Conservation (phyloP, 2,329 filamentous ascomycete species). For the Fusarium anthophilum region DNA sequence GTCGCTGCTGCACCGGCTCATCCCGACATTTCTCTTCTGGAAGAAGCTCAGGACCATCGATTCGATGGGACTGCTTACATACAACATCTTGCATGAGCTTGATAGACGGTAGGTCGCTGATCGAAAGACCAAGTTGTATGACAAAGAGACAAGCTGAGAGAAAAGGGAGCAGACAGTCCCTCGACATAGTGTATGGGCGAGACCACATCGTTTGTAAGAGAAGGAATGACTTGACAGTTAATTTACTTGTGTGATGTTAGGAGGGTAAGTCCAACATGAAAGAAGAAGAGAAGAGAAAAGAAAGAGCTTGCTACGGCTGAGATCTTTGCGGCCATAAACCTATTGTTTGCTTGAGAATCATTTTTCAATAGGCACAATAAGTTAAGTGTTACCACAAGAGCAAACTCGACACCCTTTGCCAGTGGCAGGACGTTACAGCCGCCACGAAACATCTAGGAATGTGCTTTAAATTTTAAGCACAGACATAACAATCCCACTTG, state of each 20-base stretch:
- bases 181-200: slow-evolving; percentile 22
- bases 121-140: slow-evolving; percentile 39
- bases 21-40: slow-evolving; percentile 31
- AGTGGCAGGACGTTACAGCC: background rate
- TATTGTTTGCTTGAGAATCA: background rate
- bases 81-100: slow-evolving; percentile 41
- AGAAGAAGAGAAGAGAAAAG: background rate
- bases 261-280: background rate
- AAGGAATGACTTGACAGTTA: background rate
- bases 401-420: background rate
- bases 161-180: slow-evolving; percentile 30
- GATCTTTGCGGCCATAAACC: background rate
- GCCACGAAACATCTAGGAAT: background rate
- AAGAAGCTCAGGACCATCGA: slow-evolving; percentile 7
- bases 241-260: background rate
- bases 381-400: background rate
- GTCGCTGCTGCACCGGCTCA: slow-evolving; percentile 32
- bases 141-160: slow-evolving; percentile 36
- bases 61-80: slow-evolving; percentile 25
- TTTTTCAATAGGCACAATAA: slow-evolving; percentile 13
- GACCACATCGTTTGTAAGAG: slow-evolving; percentile 14
- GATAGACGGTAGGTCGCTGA: slow-evolving; percentile 34
- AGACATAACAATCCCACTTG: background rate
- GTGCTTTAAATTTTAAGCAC: background rate
- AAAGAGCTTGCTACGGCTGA: background rate